Evolutionary conservation across 225 moss, liverwort and hornwort genomes (phyloP).

Genomic region (Asterella californica): DNA sequence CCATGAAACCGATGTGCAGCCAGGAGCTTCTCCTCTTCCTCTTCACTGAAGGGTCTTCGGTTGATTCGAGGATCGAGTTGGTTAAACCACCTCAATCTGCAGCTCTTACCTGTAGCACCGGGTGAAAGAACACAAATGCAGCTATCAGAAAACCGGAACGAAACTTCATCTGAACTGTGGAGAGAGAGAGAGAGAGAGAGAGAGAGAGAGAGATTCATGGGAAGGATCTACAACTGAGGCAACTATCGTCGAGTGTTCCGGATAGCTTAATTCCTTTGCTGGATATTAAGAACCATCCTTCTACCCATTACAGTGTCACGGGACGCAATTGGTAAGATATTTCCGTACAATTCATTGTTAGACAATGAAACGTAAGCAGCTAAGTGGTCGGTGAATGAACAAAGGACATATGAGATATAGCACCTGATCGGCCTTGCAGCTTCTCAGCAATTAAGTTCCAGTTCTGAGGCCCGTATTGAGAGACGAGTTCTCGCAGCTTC

Average conservation of each 20-base stretch:
- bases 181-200: not conserved
- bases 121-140: not conserved
- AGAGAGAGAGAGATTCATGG: not conserved
- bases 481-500: constrained; percentile 83
- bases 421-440: constrained; percentile 96
- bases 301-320: not conserved
- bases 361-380: not conserved
- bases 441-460: constrained; percentile 99
- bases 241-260: not conserved
- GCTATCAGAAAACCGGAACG: not conserved
- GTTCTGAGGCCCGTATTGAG: constrained; percentile 87
- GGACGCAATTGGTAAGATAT: not conserved
- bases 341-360: not conserved
- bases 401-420: not conserved
- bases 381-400: not conserved
- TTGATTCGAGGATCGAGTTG: constrained; percentile 96
- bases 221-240: not conserved
- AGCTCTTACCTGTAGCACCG: constrained; percentile 76
- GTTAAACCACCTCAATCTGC: constrained; percentile 93
- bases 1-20: constrained; percentile 89
- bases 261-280: not conserved
- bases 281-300: too few relatives aligned
- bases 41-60: constrained; percentile 83
- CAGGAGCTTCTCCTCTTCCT: constrained; percentile 86
- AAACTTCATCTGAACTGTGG: not conserved